Conservation (phyloP, 768 basidiomycete species). For the Lactarius sp. region DNA sequence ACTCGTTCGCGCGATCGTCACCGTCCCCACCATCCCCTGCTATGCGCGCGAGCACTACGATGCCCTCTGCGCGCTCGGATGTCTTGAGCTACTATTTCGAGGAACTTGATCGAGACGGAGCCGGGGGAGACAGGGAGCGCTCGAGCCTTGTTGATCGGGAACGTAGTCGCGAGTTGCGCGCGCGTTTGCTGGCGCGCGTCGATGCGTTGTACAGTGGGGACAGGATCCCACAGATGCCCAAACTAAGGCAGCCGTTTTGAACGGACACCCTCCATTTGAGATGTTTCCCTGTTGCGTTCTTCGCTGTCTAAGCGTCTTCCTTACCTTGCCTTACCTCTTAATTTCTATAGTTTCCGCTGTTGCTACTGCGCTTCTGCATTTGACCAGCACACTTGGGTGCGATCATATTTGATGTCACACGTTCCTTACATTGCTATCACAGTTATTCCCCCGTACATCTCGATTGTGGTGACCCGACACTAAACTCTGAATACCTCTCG, state of each 20-base stretch:
- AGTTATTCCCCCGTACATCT: neutral
- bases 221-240: constrained; percentile 18
- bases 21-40: neutral
- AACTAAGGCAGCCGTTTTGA: constrained; percentile 12
- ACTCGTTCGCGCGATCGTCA: neutral
- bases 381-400: neutral
- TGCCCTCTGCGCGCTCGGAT: neutral
- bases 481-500: neutral
- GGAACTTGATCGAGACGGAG: neutral
- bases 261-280: neutral
- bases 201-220: constrained; percentile 11
- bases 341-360: neutral
- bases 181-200: constrained; percentile 13
- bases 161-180: constrained; percentile 7
- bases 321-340: neutral
- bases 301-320: neutral
- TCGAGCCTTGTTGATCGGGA: constrained; percentile 20
- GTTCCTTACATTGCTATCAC: neutral
- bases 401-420: neutral
- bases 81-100: constrained; percentile 10
- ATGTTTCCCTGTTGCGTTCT: neutral
- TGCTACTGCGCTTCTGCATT: neutral
- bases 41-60: neutral
- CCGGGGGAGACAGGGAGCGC: neutral
- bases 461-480: neutral